These are phyloP conservation scores for Diaporthe vaccinii DNA, from an alignment of 2,329 filamentous ascomycete genomes.

Conservation along the genomic window DNA sequence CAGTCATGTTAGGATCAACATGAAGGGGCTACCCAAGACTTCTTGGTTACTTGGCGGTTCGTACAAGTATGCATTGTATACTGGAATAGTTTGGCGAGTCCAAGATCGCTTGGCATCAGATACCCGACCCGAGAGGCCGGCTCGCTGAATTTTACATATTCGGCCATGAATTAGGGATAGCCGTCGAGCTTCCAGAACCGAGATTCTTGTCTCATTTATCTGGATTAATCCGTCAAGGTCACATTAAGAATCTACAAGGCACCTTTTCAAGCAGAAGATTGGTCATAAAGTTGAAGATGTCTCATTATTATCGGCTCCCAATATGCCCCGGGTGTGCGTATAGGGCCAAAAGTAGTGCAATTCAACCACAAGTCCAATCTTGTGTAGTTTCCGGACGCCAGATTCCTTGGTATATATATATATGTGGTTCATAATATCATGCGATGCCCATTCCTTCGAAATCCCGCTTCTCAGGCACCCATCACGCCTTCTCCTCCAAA, in stretches of 20 bases:
- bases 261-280: neutral
- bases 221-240: neutral
- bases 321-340: neutral
- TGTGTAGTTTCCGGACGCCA: neutral
- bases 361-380: neutral
- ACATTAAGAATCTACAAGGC: neutral
- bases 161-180: neutral
- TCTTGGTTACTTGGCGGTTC: constrained; percentile 5
- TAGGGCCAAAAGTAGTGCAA: neutral
- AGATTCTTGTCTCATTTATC: neutral
- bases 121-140: neutral
- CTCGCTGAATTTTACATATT: too few species aligned
- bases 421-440: neutral
- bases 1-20: neutral
- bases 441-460: neutral
- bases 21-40: neutral
- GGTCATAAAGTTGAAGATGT: neutral
- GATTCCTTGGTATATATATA: neutral
- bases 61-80: neutral
- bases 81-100: neutral
- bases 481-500: neutral
- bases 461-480: rapidly evolving
- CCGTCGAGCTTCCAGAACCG: rapidly evolving
- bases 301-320: neutral
- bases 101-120: neutral